Conservation (phyloP, 805 yeast genomes). For the Candida ulmi region DNA sequence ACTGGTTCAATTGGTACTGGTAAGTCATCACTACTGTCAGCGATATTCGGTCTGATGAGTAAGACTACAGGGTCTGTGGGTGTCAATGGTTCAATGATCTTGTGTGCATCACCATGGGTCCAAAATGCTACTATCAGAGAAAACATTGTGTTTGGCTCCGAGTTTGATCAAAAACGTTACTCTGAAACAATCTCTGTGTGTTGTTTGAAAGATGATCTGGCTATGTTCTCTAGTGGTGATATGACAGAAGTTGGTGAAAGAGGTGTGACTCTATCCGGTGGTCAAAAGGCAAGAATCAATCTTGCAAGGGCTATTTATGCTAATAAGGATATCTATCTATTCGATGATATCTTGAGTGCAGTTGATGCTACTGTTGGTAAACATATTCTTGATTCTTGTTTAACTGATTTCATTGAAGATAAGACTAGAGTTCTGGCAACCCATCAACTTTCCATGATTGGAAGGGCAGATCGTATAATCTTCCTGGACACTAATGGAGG, state of each 20-base stretch:
- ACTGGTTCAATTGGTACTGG: slow-evolving; percentile 54
- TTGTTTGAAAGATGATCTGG: slow-evolving; percentile 52
- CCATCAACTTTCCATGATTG: slow-evolving; percentile 68
- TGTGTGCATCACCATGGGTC: slow-evolving; percentile 72
- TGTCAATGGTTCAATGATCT: slow-evolving; percentile 40
- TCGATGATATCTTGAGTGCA: slow-evolving; percentile 72
- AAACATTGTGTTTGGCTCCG: slow-evolving; percentile 75
- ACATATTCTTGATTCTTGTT: slow-evolving; percentile 59
- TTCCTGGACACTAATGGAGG: slow-evolving; percentile 60
- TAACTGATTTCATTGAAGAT: slow-evolving; percentile 44
- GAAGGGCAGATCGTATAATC: slow-evolving; percentile 60
- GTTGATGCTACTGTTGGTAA: slow-evolving; percentile 76
- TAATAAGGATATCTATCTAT: slow-evolving; percentile 49
- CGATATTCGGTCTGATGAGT: slow-evolving; percentile 35
- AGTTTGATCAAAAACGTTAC: slow-evolving; percentile 6
- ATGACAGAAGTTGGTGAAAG: slow-evolving; percentile 69
- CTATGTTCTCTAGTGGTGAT: slow-evolving; percentile 60
- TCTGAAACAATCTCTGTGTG: slow-evolving; percentile 49
- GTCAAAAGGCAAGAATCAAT: slow-evolving; percentile 70
- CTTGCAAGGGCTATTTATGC: slow-evolving; percentile 70
- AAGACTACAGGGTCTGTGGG: slow-evolving; percentile 40
- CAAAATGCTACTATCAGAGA: slow-evolving; percentile 88
- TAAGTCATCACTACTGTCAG: slow-evolving; percentile 27
- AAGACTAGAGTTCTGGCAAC: slow-evolving; percentile 73
- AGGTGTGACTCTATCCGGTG: slow-evolving; percentile 74